phyloP scores from a whole-genome alignment of 768 basidiomycete species.

The Boletus coccyginus region DNA sequence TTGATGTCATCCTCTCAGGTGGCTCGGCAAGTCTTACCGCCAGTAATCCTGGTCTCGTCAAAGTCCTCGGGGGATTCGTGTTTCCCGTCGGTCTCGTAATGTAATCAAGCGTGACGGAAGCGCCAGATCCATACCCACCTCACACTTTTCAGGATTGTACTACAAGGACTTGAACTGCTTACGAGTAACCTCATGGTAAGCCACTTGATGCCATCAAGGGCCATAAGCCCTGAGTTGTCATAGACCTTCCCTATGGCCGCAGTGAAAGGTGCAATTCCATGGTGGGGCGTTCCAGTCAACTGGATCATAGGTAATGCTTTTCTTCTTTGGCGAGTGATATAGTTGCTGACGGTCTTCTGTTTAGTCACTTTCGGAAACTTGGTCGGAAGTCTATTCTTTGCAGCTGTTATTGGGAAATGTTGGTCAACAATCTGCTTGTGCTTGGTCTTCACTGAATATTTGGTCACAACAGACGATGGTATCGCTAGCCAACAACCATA shows the following conservation, averaged over 20 bases:
- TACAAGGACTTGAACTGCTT: constrained; percentile 67
- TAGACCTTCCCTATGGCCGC: constrained; percentile 72
- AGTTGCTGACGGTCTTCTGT: constrained; percentile 1
- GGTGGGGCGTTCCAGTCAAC: constrained; percentile 68
- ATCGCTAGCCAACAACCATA: constrained; percentile 61
- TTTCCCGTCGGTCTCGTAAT: constrained; percentile 79
- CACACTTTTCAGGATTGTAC: constrained; percentile 52
- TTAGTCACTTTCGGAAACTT: constrained; percentile 72
- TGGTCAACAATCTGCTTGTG: constrained; percentile 19
- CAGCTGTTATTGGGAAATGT: constrained; percentile 64
- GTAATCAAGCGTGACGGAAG: constrained; percentile 34
- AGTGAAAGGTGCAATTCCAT: constrained; percentile 57
- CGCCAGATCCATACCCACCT: background rate
- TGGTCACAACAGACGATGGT: constrained; percentile 46
- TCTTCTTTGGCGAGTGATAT: background rate
- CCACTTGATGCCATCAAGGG: background rate
- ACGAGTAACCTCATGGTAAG: constrained; percentile 77
- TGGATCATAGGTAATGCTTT: constrained; percentile 59
- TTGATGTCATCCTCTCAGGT: constrained; percentile 58
- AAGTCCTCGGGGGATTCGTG: constrained; percentile 62
- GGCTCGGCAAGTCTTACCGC: constrained; percentile 50
- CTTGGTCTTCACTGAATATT: background rate
- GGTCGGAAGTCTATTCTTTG: constrained; percentile 68
- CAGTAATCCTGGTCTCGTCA: constrained; percentile 65
- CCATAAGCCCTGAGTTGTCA: background rate